These are phyloP conservation scores for Helminthosporium solani DNA, from an alignment of 2,329 filamentous ascomycete genomes.

Conservation along the genomic window DNA sequence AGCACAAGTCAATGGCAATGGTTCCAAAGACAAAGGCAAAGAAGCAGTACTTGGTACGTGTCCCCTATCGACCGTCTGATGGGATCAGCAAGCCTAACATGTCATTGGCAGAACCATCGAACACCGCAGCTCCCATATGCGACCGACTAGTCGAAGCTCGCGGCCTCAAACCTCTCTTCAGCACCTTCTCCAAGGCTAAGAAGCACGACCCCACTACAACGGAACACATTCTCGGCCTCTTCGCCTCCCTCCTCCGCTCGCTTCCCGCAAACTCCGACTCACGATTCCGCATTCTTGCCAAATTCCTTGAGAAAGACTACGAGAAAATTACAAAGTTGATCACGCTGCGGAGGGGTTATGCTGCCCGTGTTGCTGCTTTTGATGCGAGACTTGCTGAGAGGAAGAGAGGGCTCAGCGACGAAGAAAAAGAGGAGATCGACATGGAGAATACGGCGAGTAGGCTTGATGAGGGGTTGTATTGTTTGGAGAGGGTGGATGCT, in stretches of 20 bases:
- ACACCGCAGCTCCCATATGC: conserved; percentile 63
- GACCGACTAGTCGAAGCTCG: conserved; percentile 76
- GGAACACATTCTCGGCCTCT: conserved; percentile 83
- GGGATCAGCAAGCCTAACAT: neutral
- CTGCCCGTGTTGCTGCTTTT: conserved; percentile 60
- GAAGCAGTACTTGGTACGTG: conserved; percentile 1
- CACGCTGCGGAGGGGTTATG: conserved; percentile 70
- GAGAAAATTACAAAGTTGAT: conserved; percentile 77
- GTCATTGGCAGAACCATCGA: neutral
- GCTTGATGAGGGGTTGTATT: conserved; percentile 82
- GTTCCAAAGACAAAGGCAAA: conserved; percentile 18
- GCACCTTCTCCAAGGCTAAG: conserved; percentile 85
- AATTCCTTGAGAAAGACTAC: conserved; percentile 94
- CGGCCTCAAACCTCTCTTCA: conserved; percentile 81
- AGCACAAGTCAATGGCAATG: conserved; percentile 17
- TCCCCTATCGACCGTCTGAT: neutral
- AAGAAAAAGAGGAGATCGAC: conserved; percentile 62
- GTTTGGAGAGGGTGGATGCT: conserved; percentile 78
- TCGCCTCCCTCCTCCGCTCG: conserved; percentile 76
- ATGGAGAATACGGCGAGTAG: conserved; percentile 73
- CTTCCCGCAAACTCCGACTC: conserved; percentile 75
- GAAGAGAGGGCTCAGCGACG: conserved; percentile 54
- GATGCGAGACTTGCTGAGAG: conserved; percentile 64
- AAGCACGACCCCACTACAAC: conserved; percentile 66
- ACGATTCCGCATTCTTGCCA: conserved; percentile 82